These are phyloP conservation scores for Tuber melanosporum DNA, from an alignment of 495 filamentous ascomycete genomes.

Conservation along the genomic window DNA sequence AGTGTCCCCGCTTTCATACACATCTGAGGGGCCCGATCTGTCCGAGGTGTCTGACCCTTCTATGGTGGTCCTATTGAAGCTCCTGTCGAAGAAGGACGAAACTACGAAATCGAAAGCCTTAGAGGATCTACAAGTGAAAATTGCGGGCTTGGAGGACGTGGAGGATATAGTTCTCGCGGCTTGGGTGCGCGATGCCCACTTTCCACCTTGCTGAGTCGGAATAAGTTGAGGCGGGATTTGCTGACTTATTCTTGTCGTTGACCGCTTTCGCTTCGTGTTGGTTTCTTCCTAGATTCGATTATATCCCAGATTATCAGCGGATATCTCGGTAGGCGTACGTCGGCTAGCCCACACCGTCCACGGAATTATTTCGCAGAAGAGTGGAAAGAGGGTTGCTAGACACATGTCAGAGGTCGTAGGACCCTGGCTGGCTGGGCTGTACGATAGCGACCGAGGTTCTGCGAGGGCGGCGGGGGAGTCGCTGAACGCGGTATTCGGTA, in stretches of 20 bases:
- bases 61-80: constrained; percentile 82
- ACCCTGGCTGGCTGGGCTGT: constrained; percentile 79
- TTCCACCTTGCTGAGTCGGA: constrained; percentile 27
- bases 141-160: constrained; percentile 52
- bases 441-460: constrained; percentile 73
- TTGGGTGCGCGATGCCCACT: constrained; percentile 58
- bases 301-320: constrained; percentile 82
- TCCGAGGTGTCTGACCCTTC: constrained; percentile 68
- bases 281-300: constrained; percentile 58
- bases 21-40: constrained; percentile 77
- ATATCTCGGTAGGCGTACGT: constrained; percentile 77
- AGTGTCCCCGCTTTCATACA: constrained; percentile 60
- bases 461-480: constrained; percentile 67
- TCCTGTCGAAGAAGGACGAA: constrained; percentile 83
- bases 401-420: constrained; percentile 69
- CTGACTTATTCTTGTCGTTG: constrained; percentile 18
- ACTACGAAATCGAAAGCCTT: constrained; percentile 89
- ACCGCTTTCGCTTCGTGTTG: constrained; percentile 11
- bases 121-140: constrained; percentile 68
- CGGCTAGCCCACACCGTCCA: constrained; percentile 72
- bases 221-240: constrained; percentile 16
- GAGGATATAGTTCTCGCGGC: constrained; percentile 74
- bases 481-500: constrained; percentile 63
- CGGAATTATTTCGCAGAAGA: constrained; percentile 61
- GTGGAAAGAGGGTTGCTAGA: constrained; percentile 72